Percentiles rank a stretch among this genome's conserved stretches.
Conservation (phyloP, 805 yeast species). For the Nakazawaea ambrosiae region DNA sequence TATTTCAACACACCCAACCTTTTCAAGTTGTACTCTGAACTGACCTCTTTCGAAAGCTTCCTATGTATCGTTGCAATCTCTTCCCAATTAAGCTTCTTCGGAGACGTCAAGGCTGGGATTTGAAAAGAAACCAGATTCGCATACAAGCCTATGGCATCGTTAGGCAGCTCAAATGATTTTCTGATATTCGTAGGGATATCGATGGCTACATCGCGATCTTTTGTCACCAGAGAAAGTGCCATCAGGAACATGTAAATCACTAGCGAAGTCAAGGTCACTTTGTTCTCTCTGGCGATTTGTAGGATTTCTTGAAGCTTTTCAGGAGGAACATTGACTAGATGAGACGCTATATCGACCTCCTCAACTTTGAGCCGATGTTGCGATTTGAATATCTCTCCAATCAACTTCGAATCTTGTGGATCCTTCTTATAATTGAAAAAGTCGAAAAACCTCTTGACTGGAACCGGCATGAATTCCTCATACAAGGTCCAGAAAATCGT, state of each 20-base stretch:
- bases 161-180: not conserved
- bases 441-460: no score
- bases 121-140: not conserved
- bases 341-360: not conserved
- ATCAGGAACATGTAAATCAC: not conserved
- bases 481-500: not conserved
- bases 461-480: not conserved
- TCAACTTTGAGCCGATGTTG: not conserved
- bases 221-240: not conserved
- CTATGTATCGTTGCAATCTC: not conserved
- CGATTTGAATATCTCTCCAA: not conserved
- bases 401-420: no score
- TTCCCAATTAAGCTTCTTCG: not conserved
- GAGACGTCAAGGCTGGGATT: not conserved
- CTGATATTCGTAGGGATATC: slow-evolving; percentile 3
- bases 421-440: no score
- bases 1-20: slow-evolving; percentile 5
- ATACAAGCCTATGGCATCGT: slow-evolving; percentile 6
- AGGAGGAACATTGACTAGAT: not conserved
- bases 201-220: not conserved
- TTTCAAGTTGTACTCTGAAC: not conserved
- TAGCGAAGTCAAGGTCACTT: slow-evolving; percentile 2
- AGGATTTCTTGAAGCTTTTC: not conserved
- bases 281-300: not conserved
- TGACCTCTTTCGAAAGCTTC: not conserved